Conservation (phyloP, 208 protist species). For the Trypanosoma melophagium region DNA sequence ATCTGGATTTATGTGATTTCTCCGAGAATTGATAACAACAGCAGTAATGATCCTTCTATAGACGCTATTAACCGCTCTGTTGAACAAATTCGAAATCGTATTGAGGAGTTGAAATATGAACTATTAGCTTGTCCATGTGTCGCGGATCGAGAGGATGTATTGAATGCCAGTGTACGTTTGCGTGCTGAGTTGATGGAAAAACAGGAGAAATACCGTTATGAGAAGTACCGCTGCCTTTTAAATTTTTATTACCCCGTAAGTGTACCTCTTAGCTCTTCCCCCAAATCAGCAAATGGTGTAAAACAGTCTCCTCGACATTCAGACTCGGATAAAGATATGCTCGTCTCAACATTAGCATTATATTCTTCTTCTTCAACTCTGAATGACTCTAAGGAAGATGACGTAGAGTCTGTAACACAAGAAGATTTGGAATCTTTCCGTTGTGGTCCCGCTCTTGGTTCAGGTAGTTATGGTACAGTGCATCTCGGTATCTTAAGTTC, state of each 20-base stretch:
- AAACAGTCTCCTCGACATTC: not conserved
- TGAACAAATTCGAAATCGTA: slow-evolving; percentile 56
- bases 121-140: slow-evolving; percentile 46
- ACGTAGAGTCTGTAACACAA: slow-evolving; percentile 25
- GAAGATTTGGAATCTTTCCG: slow-evolving; percentile 82
- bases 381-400: not conserved
- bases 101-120: slow-evolving; percentile 60
- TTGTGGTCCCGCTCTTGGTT: slow-evolving; percentile 57
- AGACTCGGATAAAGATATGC: not conserved
- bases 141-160: slow-evolving; percentile 53
- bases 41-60: slow-evolving; percentile 51
- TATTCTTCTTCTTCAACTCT: not conserved
- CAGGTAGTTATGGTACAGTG: slow-evolving; percentile 26
- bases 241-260: slow-evolving; percentile 11
- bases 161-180: slow-evolving; percentile 67
- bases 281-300: not conserved
- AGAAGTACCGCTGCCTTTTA: slow-evolving; percentile 42
- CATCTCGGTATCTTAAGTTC: slow-evolving; percentile 26
- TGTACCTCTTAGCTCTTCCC: not conserved
- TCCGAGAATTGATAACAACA: slow-evolving; percentile 29
- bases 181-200: slow-evolving; percentile 77
- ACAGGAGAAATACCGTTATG: slow-evolving; percentile 65
- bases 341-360: not conserved
- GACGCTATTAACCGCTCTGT: slow-evolving; percentile 62
- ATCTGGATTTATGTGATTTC: slow-evolving; percentile 67